Evolutionary conservation across 148 eudicot genomes (phyloP).

Genomic region (Spergularia marina): DNA sequence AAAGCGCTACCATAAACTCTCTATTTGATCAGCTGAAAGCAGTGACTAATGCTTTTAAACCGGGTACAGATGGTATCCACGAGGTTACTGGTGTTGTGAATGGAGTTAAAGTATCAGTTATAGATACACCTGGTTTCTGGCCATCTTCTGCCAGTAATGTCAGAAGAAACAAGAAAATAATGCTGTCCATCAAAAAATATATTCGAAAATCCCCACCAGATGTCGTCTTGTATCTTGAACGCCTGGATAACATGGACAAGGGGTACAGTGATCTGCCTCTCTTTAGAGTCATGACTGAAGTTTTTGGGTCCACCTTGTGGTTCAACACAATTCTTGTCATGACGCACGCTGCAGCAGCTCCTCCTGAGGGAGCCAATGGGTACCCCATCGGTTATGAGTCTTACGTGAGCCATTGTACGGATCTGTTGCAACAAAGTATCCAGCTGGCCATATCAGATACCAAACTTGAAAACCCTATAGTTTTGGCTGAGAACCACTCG

Average conservation of each 20-base stretch:
- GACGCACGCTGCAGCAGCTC: slow-evolving; percentile 77
- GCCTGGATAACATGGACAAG: slow-evolving; percentile 67
- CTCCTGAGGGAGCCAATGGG: slow-evolving; percentile 84
- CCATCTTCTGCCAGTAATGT: slow-evolving; percentile 51
- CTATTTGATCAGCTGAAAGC: slow-evolving; percentile 67
- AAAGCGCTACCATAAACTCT: slow-evolving; percentile 96
- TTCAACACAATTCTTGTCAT: slow-evolving; percentile 87
- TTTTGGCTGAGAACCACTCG: slow-evolving; percentile 85
- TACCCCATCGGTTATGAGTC: slow-evolving; percentile 73
- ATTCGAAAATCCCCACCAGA: slow-evolving; percentile 76
- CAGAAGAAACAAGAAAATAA: slow-evolving; percentile 64
- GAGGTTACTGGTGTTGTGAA: slow-evolving; percentile 67
- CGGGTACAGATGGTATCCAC: slow-evolving; percentile 66
- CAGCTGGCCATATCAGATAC: slow-evolving; percentile 73
- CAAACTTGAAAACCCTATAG: slow-evolving; percentile 79
- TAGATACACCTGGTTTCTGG: slow-evolving; percentile 94
- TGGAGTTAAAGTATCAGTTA: slow-evolving; percentile 69
- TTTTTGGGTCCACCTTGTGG: slow-evolving; percentile 87
- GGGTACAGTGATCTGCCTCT: slow-evolving; percentile 71
- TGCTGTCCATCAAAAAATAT: slow-evolving; percentile 63
- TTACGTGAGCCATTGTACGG: slow-evolving; percentile 60
- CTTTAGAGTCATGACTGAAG: slow-evolving; percentile 75
- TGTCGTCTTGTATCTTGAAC: slow-evolving; percentile 79
- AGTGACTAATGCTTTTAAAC: slow-evolving; percentile 71
- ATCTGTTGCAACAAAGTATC: slow-evolving; percentile 63